Conservation (phyloP, 163 green algal species). For the Volvox carteri region DNA sequence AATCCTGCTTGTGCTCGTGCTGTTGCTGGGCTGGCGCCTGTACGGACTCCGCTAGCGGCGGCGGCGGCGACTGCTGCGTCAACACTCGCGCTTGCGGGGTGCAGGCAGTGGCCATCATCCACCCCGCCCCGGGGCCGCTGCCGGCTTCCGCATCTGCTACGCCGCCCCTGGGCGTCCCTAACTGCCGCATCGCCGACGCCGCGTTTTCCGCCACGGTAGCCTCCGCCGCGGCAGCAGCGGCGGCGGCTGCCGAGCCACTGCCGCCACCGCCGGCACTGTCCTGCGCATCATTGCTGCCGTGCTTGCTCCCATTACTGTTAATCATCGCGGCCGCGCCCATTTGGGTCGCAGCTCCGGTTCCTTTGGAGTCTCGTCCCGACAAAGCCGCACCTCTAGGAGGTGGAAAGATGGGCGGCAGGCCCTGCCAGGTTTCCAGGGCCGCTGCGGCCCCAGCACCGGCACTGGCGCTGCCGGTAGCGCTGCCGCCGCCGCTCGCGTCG, state of each 20-base stretch:
- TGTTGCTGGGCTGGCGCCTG: neutral
- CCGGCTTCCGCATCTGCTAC: neutral
- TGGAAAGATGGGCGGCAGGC: no score
- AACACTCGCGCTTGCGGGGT: neutral
- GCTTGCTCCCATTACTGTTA: slow-evolving; percentile 18
- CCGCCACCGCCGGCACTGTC: neutral
- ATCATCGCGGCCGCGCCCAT: neutral
- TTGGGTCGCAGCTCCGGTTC: neutral
- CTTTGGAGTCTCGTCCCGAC: neutral
- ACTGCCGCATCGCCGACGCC: neutral
- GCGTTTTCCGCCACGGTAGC: neutral
- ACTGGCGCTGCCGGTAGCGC: neutral
- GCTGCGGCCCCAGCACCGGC: neutral
- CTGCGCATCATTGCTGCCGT: slow-evolving; percentile 19
- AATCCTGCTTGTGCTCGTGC: neutral
- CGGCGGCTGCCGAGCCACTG: neutral
- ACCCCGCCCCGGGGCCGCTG: neutral
- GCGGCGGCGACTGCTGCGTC: neutral
- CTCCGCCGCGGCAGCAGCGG: neutral
- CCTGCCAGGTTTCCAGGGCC: neutral
- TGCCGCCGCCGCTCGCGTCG: neutral
- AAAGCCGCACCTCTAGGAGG: neutral
- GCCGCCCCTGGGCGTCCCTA: neutral
- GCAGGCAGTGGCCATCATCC: neutral
- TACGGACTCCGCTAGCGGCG: neutral